A percentile compares a stretch with the other conserved stretches of the same genome.
Conservation (phyloP, 2,329 filamentous ascomycete genomes). For the Tolypocladium endophyticum region DNA sequence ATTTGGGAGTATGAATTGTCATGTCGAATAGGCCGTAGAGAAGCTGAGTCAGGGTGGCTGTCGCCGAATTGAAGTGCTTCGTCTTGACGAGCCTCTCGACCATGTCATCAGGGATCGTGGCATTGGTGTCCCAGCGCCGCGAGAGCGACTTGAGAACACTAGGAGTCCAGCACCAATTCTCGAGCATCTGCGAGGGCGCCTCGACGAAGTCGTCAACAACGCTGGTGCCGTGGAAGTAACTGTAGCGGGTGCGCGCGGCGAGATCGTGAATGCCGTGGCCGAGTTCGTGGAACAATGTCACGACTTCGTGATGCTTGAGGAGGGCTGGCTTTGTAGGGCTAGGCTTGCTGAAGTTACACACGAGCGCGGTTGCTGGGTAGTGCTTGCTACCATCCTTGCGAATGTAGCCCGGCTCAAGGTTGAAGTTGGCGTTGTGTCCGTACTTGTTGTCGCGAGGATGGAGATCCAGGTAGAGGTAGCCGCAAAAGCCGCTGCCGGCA, state of each 20-base stretch:
- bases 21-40: constrained; percentile 80
- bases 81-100: constrained; percentile 65
- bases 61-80: constrained; percentile 71
- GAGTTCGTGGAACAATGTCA: constrained; percentile 72
- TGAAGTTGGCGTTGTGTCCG: constrained; percentile 78
- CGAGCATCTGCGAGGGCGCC: constrained; percentile 62
- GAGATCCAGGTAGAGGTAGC: constrained; percentile 75
- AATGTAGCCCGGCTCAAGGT: constrained; percentile 62
- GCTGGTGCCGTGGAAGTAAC: constrained; percentile 57
- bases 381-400: constrained; percentile 56
- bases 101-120: constrained; percentile 64
- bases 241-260: constrained; percentile 49
- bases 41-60: constrained; percentile 69
- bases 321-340: constrained; percentile 66
- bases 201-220: constrained; percentile 62
- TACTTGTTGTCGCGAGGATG: constrained; percentile 76
- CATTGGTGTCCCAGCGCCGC: constrained; percentile 60
- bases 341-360: constrained; percentile 80
- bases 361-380: constrained; percentile 69
- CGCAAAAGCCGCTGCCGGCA: constrained; percentile 62
- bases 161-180: constrained; percentile 67
- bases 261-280: constrained; percentile 64
- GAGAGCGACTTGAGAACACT: constrained; percentile 56
- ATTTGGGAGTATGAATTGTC: constrained; percentile 61
- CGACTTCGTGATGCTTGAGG: constrained; percentile 73